These are phyloP conservation scores for Avena sativa DNA, from an alignment of 176 grass and related monocot genomes.

Conservation along the genomic window DNA sequence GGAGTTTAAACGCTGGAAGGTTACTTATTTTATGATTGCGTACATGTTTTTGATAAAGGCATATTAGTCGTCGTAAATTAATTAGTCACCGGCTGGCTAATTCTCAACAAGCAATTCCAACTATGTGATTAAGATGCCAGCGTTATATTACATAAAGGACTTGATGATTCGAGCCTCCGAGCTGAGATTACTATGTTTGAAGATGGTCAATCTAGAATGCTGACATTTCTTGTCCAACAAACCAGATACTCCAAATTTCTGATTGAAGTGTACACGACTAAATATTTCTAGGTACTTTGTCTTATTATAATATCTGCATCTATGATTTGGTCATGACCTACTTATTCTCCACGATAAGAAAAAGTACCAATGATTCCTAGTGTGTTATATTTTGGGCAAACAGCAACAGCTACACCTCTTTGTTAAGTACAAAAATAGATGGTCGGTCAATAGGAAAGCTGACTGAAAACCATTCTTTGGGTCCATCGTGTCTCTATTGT, in stretches of 20 bases:
- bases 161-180: neutral
- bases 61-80: neutral
- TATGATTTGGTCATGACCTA: neutral
- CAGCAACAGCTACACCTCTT: no score
- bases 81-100: neutral
- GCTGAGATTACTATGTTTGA: neutral
- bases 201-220: constrained; percentile 8
- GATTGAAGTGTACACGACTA: neutral
- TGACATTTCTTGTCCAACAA: constrained; percentile 25
- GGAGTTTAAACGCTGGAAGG: neutral
- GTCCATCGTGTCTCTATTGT: no score
- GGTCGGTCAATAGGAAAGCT: neutral
- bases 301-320: neutral
- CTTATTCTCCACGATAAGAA: no score
- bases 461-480: no score
- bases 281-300: neutral
- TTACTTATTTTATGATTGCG: neutral
- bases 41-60: neutral
- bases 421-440: neutral
- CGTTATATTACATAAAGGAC: neutral
- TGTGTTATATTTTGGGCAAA: neutral
- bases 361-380: neutral
- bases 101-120: constrained; percentile 2
- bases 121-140: constrained; percentile 22
- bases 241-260: neutral